These are phyloP conservation scores for Phytophthora hybrid DNA, from an alignment of 352 stramenopile species.

Conservation along the genomic window DNA sequence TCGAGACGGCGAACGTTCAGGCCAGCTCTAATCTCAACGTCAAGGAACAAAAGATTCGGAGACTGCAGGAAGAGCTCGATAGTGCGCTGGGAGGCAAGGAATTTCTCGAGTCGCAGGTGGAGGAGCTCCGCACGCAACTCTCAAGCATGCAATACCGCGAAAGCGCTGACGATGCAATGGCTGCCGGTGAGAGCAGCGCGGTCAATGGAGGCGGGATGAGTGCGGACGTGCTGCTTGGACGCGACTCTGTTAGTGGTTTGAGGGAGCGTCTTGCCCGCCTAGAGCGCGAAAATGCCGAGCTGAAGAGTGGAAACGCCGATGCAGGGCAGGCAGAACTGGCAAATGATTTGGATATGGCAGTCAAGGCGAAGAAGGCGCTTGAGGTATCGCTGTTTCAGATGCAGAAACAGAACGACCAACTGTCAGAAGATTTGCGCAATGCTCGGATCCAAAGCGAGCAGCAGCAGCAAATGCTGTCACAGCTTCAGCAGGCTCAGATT, in stretches of 20 bases:
- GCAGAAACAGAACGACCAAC: slow-evolving; percentile 80
- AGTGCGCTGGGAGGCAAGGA: slow-evolving; percentile 82
- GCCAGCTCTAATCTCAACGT: slow-evolving; percentile 78
- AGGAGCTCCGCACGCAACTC: slow-evolving; percentile 78
- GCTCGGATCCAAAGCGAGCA: slow-evolving; percentile 45
- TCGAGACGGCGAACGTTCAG: slow-evolving; percentile 86
- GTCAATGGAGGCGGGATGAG: slow-evolving; percentile 51
- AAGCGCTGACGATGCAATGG: slow-evolving; percentile 49
- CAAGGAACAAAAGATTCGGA: slow-evolving; percentile 83
- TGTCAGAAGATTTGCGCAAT: slow-evolving; percentile 68
- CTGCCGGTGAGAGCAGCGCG: slow-evolving; percentile 39
- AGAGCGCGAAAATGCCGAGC: slow-evolving; percentile 77
- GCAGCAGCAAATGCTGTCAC: slow-evolving; percentile 38
- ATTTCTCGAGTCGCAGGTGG: slow-evolving; percentile 87
- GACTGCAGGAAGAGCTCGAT: slow-evolving; percentile 88
- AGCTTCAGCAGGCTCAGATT: slow-evolving; percentile 35
- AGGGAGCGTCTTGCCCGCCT: slow-evolving; percentile 72
- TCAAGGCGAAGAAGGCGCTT: slow-evolving; percentile 79
- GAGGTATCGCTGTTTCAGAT: slow-evolving; percentile 75
- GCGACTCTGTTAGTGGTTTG: slow-evolving; percentile 66
- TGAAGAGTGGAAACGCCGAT: slow-evolving; percentile 65
- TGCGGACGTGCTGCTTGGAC: slow-evolving; percentile 69
- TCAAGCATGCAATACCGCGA: slow-evolving; percentile 63
- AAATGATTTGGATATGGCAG: slow-evolving; percentile 82
- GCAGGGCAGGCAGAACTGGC: slow-evolving; percentile 56